A percentile compares a stretch with the other conserved stretches of the same genome.
phyloP scores from a whole-genome alignment of 2,329 filamentous ascomycete species.

The Colletotrichum simmondsii region DNA sequence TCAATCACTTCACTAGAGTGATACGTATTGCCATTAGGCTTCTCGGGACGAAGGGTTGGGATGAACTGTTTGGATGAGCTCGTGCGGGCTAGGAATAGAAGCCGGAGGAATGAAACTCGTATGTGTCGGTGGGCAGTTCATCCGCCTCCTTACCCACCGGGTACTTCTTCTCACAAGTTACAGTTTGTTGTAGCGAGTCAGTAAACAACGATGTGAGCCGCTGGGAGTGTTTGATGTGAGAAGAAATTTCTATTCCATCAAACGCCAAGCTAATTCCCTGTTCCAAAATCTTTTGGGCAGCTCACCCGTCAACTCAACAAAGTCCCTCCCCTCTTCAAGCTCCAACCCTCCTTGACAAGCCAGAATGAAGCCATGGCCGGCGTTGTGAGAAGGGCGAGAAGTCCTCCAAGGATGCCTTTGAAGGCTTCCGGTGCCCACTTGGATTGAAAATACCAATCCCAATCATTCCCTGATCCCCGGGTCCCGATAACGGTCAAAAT shows the following conservation, averaged over 20 bases:
- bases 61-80: accelerated
- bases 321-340: constrained; percentile 35
- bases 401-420: constrained; percentile 59
- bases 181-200: not conserved
- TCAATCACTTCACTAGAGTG: no score
- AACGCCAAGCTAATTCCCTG: not conserved
- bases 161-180: not conserved
- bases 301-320: not conserved
- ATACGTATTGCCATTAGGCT: no score
- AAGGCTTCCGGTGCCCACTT: constrained; percentile 61
- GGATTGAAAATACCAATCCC: constrained; percentile 55
- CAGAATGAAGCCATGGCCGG: constrained; percentile 61
- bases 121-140: not conserved
- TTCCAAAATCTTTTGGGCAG: not conserved
- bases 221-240: not conserved
- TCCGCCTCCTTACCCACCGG: no score
- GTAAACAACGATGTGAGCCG: accelerated
- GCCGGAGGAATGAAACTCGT: no score
- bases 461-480: constrained; percentile 39
- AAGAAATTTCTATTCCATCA: not conserved
- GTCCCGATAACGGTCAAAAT: constrained; percentile 52
- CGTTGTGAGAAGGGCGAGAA: constrained; percentile 58
- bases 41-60: no score
- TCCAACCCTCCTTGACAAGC: constrained; percentile 61
- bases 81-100: not conserved